Conservation (phyloP, 1,284 basidiomycete species). For the Sutorius eximius region DNA sequence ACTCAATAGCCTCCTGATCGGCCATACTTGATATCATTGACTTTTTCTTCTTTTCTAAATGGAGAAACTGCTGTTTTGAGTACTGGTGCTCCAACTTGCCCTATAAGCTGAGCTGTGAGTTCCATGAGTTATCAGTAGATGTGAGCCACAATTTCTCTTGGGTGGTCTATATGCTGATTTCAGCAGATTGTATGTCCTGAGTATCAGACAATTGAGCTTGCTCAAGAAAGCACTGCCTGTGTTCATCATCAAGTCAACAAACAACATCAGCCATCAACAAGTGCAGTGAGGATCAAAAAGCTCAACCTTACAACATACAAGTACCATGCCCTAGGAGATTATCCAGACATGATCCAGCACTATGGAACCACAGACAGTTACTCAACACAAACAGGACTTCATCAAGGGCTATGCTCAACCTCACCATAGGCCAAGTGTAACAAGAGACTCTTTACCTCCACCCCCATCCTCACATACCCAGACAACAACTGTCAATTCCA, state of each 20-base stretch:
- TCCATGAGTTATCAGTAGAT: no score
- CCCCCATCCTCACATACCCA: no score
- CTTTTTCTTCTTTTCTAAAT: neutral
- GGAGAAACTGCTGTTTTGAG: fast-evolving
- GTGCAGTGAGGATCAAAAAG: neutral
- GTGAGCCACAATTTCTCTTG: neutral
- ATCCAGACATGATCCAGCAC: neutral
- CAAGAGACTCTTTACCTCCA: no score
- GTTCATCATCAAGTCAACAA: no score
- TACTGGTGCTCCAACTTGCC: neutral
- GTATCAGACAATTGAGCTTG: neutral
- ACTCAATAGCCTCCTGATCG: neutral
- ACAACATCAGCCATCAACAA: neutral
- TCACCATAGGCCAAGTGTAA: no score
- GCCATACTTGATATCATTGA: neutral
- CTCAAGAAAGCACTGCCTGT: neutral
- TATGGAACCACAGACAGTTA: neutral
- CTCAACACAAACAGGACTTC: no score
- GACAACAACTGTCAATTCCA: no score
- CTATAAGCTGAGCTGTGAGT: no score
- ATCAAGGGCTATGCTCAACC: no score
- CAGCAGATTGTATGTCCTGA: neutral
- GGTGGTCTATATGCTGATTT: neutral
- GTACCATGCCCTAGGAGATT: neutral
- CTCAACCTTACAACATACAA: neutral